Base-by-base conservation (phyloP, 495 filamentous ascomycete genomes). In the Bryoglossum gracile region DNA sequence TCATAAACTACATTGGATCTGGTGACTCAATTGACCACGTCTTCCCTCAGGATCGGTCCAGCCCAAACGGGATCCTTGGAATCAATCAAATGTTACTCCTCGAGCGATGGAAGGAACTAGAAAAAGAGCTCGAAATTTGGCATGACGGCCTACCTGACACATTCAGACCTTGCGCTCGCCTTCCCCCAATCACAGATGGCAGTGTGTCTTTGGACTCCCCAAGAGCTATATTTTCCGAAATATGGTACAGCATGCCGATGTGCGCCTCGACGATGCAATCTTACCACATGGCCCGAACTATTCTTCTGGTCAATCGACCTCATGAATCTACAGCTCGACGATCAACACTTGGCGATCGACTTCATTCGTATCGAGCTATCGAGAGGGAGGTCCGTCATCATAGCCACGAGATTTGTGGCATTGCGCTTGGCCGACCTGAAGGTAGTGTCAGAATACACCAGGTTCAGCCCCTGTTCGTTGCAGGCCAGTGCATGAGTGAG, bases 251-350 rank as follows among this genome's bases (percentile, higher is more conserved):
- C 50, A 67, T 78, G 2, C 73, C 78, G 2, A 80, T 82, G 71
- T 82, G 77, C 63, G 74, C 73, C 1, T 78, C 77, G 3, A 75
- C 75, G 8, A 81, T 82, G 76, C 79, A 82, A 57, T 70, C 71
- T 50, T 84, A 80, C 55, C 78, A 84, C 54, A 80, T 84, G 73
- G 75, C 76, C 0, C 76, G 75, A 36, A 80, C 80, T 24, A 65
- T 82, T 34, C 64, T 84, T 10, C 67, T 81, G 8, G 72, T 80
- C 58, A 77, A 84, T 56, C 80, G 79, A 50, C 78, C 80, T 16
- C 73, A 78, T 26, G 70, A 78, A 32, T 72, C 76, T 6, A 78
- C 74, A 2, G 67, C 67, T 44, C 64, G 67, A 11, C 65, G 69
- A 18, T 71, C 66, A 25, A 75, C 74, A 1, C 67, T 81, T 37